Percentiles rank a stretch among this genome's conserved stretches.
phyloP scores from a whole-genome alignment of 768 basidiomycete species.

The Collybia sordida region DNA sequence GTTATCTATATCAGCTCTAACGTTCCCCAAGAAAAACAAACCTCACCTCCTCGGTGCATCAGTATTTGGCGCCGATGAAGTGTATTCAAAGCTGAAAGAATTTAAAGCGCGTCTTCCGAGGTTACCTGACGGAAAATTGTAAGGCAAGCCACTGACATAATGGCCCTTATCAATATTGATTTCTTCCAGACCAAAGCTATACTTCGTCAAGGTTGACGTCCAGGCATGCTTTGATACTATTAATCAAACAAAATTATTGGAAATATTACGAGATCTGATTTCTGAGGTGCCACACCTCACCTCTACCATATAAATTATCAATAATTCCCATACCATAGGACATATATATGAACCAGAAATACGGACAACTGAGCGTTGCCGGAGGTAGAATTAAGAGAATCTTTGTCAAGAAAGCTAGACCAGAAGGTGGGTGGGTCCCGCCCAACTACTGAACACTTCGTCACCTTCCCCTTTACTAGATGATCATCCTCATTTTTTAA shows the following conservation, averaged over 20 bases:
- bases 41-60: constrained; percentile 74
- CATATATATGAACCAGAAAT: constrained; percentile 66
- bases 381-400: constrained; percentile 56
- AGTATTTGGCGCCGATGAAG: constrained; percentile 79
- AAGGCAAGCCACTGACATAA: constrained; percentile 9
- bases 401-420: constrained; percentile 61
- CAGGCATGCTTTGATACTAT: constrained; percentile 97
- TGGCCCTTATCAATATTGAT: constrained; percentile 3
- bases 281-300: constrained; percentile 55
- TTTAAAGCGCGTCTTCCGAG: constrained; percentile 58
- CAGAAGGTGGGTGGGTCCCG: constrained; percentile 49
- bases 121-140: constrained; percentile 52
- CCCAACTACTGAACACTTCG: neutral
- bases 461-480: constrained; percentile 38
- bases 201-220: constrained; percentile 97
- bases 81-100: constrained; percentile 70
- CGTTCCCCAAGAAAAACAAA: constrained; percentile 34
- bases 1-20: neutral
- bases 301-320: too few relatives aligned
- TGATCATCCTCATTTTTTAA: constrained; percentile 73
- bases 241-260: constrained; percentile 80
- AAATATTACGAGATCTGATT: constrained; percentile 72
- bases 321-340: constrained; percentile 45
- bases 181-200: constrained; percentile 70
- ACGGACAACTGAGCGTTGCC: constrained; percentile 61